phyloP scores from a whole-genome alignment of 176 grass and related monocot species.

The Phragmites australis region DNA sequence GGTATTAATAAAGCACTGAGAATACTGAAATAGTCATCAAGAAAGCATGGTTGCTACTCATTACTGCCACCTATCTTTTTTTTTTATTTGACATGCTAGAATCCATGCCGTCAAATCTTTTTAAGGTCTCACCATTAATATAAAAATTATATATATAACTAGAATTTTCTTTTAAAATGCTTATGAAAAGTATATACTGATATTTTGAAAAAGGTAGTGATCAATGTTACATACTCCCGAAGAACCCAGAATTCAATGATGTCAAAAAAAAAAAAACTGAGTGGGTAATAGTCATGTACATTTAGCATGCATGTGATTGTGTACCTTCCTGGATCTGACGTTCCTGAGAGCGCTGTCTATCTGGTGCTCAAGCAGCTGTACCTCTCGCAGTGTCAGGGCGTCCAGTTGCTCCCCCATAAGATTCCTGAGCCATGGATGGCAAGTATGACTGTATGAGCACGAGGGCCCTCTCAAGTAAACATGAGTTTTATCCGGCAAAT shows the following conservation, averaged over 20 bases:
- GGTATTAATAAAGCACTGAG: not conserved
- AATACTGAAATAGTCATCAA: not conserved
- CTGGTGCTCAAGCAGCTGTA: slow-evolving; percentile 69
- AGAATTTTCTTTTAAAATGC: no score
- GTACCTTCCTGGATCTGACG: slow-evolving; percentile 75
- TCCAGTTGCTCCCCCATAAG: slow-evolving; percentile 73
- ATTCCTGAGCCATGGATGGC: slow-evolving; percentile 47
- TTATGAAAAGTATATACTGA: no score
- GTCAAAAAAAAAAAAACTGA: not conserved
- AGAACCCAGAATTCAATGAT: no score
- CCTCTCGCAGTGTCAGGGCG: slow-evolving; percentile 47
- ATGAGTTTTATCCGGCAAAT: slow-evolving; percentile 18
- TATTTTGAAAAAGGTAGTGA: no score
- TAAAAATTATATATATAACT: no score
- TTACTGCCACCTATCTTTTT: not conserved
- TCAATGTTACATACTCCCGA: no score
- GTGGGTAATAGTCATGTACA: not conserved
- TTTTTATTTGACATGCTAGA: no score
- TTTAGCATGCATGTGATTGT: not conserved
- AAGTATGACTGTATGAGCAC: not conserved
- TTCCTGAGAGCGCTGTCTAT: slow-evolving; percentile 50
- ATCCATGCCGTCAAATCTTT: no score
- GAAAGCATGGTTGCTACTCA: not conserved
- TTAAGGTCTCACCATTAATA: no score
- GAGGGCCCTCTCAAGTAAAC: not conserved